A percentile compares a stretch with the other conserved stretches of the same genome.
These are phyloP conservation scores for Neocallimastix lanati DNA, from an alignment of 192 early-diverging fungal species.

Conservation along the genomic window DNA sequence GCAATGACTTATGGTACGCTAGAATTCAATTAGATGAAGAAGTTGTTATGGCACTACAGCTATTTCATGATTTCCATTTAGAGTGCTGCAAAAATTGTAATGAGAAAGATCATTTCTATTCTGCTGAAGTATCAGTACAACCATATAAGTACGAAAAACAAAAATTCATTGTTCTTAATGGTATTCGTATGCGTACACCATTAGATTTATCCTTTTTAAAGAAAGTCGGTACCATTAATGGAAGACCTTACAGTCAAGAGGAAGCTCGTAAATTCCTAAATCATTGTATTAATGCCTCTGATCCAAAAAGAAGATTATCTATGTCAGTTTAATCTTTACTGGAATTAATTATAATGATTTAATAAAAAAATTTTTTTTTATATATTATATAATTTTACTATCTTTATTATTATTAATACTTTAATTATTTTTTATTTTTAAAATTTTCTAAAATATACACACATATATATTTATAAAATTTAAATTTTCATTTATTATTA, in stretches of 20 bases:
- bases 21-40: not conserved
- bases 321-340: too few species aligned
- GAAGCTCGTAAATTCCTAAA: not conserved
- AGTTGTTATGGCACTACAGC: not conserved
- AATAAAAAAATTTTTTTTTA: too few species aligned
- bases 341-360: too few species aligned
- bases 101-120: not conserved
- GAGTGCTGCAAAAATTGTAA: not conserved
- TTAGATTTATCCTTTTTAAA: not conserved
- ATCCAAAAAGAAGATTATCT: not conserved
- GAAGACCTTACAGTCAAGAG: not conserved
- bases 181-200: not conserved
- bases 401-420: too few species aligned
- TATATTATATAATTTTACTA: too few species aligned
- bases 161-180: not conserved
- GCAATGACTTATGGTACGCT: not conserved
- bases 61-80: not conserved
- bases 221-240: not conserved
- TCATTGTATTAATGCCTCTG: not conserved
- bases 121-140: not conserved
- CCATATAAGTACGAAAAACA: not conserved
- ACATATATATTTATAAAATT: too few species aligned
- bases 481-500: too few species aligned
- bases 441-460: too few species aligned
- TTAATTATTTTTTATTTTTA: too few species aligned